A percentile compares a stretch with the other conserved stretches of the same genome.
Evolutionary conservation across 1,284 basidiomycete genomes (phyloP).

Genomic region (Rhizoctonia solani): DNA sequence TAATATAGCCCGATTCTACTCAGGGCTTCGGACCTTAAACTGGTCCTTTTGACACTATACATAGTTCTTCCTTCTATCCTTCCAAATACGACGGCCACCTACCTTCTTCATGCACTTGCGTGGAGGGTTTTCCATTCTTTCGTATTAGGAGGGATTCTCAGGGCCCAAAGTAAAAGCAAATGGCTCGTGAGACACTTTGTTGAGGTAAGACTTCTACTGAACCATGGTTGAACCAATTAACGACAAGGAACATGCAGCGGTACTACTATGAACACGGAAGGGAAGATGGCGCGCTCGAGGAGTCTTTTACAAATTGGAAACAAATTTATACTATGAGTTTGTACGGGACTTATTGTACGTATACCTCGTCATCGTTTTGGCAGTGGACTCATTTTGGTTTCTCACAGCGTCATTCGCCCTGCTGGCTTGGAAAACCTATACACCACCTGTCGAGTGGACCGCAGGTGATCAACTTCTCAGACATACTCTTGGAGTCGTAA

Average conservation of each 20-base stretch:
- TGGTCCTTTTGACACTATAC: constrained; percentile 63
- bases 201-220: constrained; percentile 51
- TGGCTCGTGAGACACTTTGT: constrained; percentile 93
- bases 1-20: too few relatives aligned
- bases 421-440: constrained; percentile 87
- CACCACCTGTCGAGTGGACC: constrained; percentile 79
- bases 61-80: constrained; percentile 53
- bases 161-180: constrained; percentile 82
- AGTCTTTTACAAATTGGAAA: constrained; percentile 97
- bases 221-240: constrained; percentile 65
- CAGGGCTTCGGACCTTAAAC: constrained; percentile 70
- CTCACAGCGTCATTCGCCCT: constrained; percentile 73
- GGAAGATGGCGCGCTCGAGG: constrained; percentile 72
- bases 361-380: constrained; percentile 20
- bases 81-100: constrained; percentile 51
- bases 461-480: constrained; percentile 87
- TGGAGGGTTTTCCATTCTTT: constrained; percentile 93
- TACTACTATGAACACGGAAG: constrained; percentile 45
- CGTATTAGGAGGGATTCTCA: constrained; percentile 82
- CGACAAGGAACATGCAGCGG: too few relatives aligned
- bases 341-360: constrained; percentile 90
- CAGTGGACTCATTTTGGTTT: not conserved
- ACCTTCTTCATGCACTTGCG: constrained; percentile 79
- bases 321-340: constrained; percentile 88
- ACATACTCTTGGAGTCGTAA: constrained; percentile 81